Base-by-base conservation (phyloP, 192 early-diverging fungal species). In the Backusella macrospora region DNA sequence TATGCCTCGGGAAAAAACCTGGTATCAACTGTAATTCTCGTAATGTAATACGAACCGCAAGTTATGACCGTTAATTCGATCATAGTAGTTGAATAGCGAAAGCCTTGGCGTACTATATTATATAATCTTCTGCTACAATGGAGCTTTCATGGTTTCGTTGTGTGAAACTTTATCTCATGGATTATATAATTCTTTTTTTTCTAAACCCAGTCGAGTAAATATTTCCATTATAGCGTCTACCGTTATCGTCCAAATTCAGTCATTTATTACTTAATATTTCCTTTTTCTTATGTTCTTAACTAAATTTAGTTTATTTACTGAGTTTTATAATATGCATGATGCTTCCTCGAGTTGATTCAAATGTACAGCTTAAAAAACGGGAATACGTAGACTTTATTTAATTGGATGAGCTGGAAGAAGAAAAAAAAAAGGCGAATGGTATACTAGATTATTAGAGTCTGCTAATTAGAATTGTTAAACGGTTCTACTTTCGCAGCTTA, bases 141-240 rank as follows among this genome's bases (percentile, higher is more conserved):
- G 12, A 59, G 8, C 21, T 10, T 46, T 14, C 9, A 4, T 12
- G 45, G 26, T 9, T 59, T 21, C 13, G 10, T 26, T 14, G 14
- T 14, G 45, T 4, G 12, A 43, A 59, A 23, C 21, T 59, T 12
- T 26, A 59, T 26, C 21, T 3, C 8, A 29, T 13, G 18, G 21
- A 13, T 59, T 59, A 59, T 59, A 21, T 59, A 59, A 59, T 10
- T 59, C 8, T 12, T 59, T 26, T 9, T 13, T 23, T 59, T 59
- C 21, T 59, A 59, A 59, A 59, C 52, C 52, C 21, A 59, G 21
- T 26, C 9, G 12, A 23, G 52, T 59, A 59, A 59, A 59, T 59
- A 59, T 21, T 55, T 55, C 49, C 49, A 55, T 55, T 55, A 55
- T 21, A 21, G 49, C 23, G 8, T 21, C 18, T 49, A 10, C 18